phyloP scores from a whole-genome alignment of 768 basidiomycete species.

The Kwoniella europaea region DNA sequence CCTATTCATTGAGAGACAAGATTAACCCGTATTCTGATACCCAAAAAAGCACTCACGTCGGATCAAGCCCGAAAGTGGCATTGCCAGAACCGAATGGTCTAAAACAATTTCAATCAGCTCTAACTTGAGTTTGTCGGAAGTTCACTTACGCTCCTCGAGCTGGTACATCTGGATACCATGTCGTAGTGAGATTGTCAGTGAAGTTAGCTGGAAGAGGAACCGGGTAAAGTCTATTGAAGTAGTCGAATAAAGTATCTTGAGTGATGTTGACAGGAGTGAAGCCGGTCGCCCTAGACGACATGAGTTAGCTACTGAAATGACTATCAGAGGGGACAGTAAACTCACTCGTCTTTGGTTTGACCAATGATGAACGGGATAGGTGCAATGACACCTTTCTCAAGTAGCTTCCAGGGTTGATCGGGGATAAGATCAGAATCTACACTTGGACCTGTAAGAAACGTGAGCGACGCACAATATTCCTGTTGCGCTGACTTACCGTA shows the following conservation, averaged over 20 bases:
- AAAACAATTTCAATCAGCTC: not conserved
- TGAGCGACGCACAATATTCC: not conserved
- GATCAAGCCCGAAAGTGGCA: constrained; percentile 49
- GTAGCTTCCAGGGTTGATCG: constrained; percentile 41
- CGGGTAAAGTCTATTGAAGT: not conserved
- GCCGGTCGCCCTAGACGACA: constrained; percentile 4
- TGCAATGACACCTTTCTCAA: constrained; percentile 45
- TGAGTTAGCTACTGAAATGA: not conserved
- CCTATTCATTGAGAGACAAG: constrained; percentile 7
- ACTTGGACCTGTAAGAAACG: constrained; percentile 30
- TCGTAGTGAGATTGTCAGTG: constrained; percentile 9
- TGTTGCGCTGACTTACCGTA: constrained; percentile 17
- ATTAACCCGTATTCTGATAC: not conserved
- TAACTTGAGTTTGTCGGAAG: too few relatives aligned
- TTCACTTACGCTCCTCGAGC: constrained; percentile 15
- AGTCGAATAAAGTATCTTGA: not conserved
- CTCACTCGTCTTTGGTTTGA: constrained; percentile 54
- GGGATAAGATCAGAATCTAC: constrained; percentile 53
- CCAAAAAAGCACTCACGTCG: constrained; percentile 17
- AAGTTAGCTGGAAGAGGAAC: constrained; percentile 6
- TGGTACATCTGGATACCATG: constrained; percentile 12
- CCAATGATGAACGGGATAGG: constrained; percentile 53
- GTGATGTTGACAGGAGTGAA: constrained; percentile 14
- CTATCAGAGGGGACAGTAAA: not conserved
- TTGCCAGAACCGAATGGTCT: constrained; percentile 54